Conservation (phyloP, 805 yeast genomes). For the Blastobotrys parvus region DNA sequence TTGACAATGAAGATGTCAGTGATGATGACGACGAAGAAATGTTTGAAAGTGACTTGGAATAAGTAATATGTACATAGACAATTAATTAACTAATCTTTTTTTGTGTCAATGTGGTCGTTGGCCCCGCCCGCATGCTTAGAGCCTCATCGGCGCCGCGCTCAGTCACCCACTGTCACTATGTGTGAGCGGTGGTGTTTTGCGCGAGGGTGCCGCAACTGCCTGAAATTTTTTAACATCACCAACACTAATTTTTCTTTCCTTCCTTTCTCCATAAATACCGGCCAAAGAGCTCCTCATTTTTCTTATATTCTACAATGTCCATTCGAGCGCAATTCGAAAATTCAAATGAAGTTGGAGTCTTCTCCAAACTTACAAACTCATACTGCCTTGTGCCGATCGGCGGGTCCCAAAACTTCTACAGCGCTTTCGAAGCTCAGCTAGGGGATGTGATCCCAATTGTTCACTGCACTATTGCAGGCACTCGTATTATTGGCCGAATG, state of each 20-base stretch:
- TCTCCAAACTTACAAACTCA: slow-evolving; percentile 89
- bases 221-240: no score
- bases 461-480: slow-evolving; percentile 96
- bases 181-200: no score
- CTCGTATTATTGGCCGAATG: slow-evolving; percentile 96
- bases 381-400: slow-evolving; percentile 96
- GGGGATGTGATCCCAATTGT: slow-evolving; percentile 96
- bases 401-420: slow-evolving; percentile 70
- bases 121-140: no score
- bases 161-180: no score
- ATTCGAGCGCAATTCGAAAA: slow-evolving; percentile 53
- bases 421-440: slow-evolving; percentile 95
- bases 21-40: not conserved
- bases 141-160: no score
- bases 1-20: slow-evolving; percentile 18
- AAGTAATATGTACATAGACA: no score
- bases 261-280: not conserved
- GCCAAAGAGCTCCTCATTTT: no score
- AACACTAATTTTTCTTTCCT: not conserved
- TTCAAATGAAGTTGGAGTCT: slow-evolving; percentile 88
- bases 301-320: slow-evolving; percentile 22
- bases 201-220: no score
- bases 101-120: no score
- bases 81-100: no score
- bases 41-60: not conserved